Conservation (phyloP, 2,329 filamentous ascomycete genomes). For the Aspergillus tubingensis region DNA sequence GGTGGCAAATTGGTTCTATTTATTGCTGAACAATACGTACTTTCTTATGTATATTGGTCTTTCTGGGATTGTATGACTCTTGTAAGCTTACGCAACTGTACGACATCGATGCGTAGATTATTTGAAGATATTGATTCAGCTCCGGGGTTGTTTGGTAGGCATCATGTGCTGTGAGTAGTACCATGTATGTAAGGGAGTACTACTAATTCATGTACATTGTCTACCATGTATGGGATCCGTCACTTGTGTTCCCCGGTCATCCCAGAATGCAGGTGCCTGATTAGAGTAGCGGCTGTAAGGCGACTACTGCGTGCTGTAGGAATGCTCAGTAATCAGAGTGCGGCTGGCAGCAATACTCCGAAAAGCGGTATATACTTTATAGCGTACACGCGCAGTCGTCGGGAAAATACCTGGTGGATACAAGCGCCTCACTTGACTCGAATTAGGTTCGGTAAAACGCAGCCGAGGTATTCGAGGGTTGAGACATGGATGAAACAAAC, state of each 20-base stretch:
- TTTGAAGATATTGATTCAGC: neutral
- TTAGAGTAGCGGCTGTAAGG: neutral
- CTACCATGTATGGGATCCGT: neutral
- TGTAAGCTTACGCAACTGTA: neutral
- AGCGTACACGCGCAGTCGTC: neutral
- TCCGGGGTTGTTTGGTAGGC: neutral
- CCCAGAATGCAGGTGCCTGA: neutral
- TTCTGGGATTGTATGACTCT: neutral
- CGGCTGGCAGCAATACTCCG: neutral
- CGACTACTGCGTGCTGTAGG: neutral
- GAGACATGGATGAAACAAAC: slow-evolving; percentile 1
- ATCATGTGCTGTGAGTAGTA: neutral
- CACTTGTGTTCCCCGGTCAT: neutral
- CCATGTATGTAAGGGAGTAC: neutral
- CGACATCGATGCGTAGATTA: neutral
- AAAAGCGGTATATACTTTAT: neutral
- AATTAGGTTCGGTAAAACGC: neutral
- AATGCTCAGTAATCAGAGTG: neutral
- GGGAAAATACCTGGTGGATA: neutral
- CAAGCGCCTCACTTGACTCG: neutral
- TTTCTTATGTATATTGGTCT: neutral
- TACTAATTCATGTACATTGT: neutral
- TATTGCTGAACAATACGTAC: neutral
- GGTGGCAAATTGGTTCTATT: neutral
- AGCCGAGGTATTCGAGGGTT: neutral